Base-by-base conservation (phyloP, 164 flowering plant genomes). In the Magnolia kwangsiensis region DNA sequence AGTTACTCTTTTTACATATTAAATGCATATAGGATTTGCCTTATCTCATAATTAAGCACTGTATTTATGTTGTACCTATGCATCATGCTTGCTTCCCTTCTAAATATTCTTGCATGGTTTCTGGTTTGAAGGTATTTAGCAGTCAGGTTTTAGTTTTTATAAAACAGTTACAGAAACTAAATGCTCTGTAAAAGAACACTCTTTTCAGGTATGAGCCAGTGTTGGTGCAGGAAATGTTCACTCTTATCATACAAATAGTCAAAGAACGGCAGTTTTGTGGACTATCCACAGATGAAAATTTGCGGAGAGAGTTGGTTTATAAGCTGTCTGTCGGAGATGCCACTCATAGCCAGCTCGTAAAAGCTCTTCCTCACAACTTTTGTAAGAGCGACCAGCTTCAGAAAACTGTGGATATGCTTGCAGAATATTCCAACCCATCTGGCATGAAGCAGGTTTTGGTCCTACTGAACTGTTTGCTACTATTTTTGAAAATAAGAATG, bases 191-290 rank as follows among this genome's bases (percentile, higher is more conserved):
- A 74, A 18, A 29, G 11, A 3, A 18, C 59, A 67, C 18, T 55
- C 3, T 55, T 81, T 85, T 81, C 91, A 96, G 99, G 90, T 88
- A 87, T 84, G 99, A 96, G 80, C 87, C 95, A 72, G 85, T 83
- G 78, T 69, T 96, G 19, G 87, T 92, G 67, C 93, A 90, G 83
- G 99, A 93, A 78, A 90, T 96, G 98, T 97, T 96, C 63, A 86
- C 88, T 76, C 93, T 94, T 69, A 85, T 96, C 58, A 90, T 94
- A 75, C 98, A 94, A 77, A 89, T 94, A 72, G 87, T 96, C 74
- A 90, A 86, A 79, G 99, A 96, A 81, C 88, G 99, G 75, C 87
- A 92, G 58, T 92, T 88, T 78, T 93, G 90, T 86, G 99, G 99
- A 71, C 77, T 89, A 50, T 89, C 84, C 20, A 78, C 82, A 5